Percentiles rank a stretch among this genome's conserved stretches.
phyloP scores from a whole-genome alignment of 2,329 filamentous ascomycete genomes.

The Alternaria brassicae region DNA sequence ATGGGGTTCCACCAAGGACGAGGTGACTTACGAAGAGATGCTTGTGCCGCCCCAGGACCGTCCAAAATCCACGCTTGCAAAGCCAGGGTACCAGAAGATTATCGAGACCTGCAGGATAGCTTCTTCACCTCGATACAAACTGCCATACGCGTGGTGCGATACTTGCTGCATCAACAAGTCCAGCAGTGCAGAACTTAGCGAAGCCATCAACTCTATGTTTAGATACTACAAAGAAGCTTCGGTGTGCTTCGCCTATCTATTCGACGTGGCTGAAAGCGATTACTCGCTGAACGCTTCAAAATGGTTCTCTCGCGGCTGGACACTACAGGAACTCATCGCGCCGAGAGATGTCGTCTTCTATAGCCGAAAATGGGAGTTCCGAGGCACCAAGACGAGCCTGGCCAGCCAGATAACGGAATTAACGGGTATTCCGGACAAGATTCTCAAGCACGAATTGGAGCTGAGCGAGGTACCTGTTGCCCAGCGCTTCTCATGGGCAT shows the following conservation, averaged over 20 bases:
- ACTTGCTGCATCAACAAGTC: conserved; percentile 28
- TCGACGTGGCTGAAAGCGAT: conserved; percentile 9
- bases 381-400: conserved; percentile 12
- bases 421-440: conserved; percentile 14
- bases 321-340: conserved; percentile 23
- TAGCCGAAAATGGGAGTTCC: conserved; percentile 10
- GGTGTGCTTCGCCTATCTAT: conserved; percentile 19
- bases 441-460: conserved; percentile 4
- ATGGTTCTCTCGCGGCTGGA: conserved; percentile 19
- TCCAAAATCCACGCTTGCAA: conserved; percentile 3
- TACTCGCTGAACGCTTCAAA: conserved; percentile 13
- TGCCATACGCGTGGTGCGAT: conserved; percentile 22
- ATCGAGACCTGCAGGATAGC: conserved; percentile 18
- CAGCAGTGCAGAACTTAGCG: conserved; percentile 13
- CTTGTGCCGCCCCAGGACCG: not conserved
- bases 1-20: conserved; percentile 10
- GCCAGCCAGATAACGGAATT: conserved; percentile 2
- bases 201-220: conserved; percentile 13
- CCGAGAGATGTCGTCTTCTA: conserved; percentile 17
- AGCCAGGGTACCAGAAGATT: conserved; percentile 20
- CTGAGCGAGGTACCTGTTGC: conserved; percentile 18
- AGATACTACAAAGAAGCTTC: conserved; percentile 20
- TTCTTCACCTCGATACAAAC: not conserved
- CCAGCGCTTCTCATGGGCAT: conserved; percentile 27
- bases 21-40: conserved; percentile 19